Base-by-base conservation (phyloP, 1,284 basidiomycete species). In the Mycosarcoma mackinlayi region DNA sequence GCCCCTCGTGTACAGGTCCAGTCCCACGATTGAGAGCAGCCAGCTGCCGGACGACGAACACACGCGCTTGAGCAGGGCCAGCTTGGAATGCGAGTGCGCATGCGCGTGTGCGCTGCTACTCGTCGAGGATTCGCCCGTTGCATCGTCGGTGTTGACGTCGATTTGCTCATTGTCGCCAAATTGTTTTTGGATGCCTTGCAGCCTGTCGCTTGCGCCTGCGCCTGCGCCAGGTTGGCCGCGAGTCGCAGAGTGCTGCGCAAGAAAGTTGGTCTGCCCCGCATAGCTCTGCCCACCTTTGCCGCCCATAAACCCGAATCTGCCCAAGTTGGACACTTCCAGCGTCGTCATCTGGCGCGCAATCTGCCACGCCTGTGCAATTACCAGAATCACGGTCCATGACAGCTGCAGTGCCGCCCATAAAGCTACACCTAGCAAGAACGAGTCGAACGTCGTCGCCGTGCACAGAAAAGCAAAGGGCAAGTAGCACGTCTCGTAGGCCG, bases 281-380 rank as follows among this genome's bases (percentile, higher is more conserved):
- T 91, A 28, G 86, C 86, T 42, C 84, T 84, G 87, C 6, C 92
- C 92, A 3, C 86, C 86, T 27, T 92, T 89, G 0, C 94, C 94
- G 44, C 95, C 96, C 93, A 98, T 97, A 85, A 90, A 98, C 3
- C 96, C 95, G 78, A 91, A 97, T 46, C 95, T 87, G 0, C 94
- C 93, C 3, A 98, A 88, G 80, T 98, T 98, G 59, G 90, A 91
- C 6, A 98, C 92, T 81, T 99, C 95, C 56, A 96, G 87, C 0
- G 95, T 97, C 1, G 95, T 99, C 88, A 98, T 92, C 81, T 98
- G 95, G 18, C 91, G 87, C 9, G 90, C 88, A 51, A 98, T 88
- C 84, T 98, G 95, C 91, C 92, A 96, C 35, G 90, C 85, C 78
- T 98, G 96, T 6, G 89, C 89, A 33, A 86, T 86, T 47, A 95